Evolutionary conservation across 1,284 basidiomycete species (phyloP).

Genomic region (Sutorius eximius): DNA sequence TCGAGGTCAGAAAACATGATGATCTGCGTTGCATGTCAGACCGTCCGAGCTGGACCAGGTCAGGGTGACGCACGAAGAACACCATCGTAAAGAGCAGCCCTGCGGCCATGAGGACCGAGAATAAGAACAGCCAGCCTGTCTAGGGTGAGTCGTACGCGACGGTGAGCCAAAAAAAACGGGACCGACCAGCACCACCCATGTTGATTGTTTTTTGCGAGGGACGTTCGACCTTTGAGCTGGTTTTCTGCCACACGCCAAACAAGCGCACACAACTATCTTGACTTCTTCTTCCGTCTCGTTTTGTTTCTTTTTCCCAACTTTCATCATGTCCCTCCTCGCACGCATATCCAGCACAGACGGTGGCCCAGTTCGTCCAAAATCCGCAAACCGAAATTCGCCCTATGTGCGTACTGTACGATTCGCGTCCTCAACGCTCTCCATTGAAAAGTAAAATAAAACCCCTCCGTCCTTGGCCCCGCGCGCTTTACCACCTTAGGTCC

Average conservation of each 20-base stretch:
- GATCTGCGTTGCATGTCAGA: constrained; percentile 57
- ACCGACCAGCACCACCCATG: constrained; percentile 34
- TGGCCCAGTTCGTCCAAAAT: constrained; percentile 59
- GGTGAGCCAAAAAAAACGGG: not conserved
- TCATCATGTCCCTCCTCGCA: constrained; percentile 56
- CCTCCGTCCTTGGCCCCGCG: not conserved
- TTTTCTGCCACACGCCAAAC: constrained; percentile 35
- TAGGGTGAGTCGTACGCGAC: not conserved
- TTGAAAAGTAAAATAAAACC: constrained; percentile 22
- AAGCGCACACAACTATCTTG: constrained; percentile 23
- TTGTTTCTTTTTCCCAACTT: constrained; percentile 7
- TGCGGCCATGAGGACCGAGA: constrained; percentile 90
- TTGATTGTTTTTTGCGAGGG: not conserved
- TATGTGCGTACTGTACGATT: constrained; percentile 59
- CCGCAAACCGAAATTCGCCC: constrained; percentile 52
- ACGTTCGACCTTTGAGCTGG: not conserved
- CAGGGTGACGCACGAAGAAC: constrained; percentile 80
- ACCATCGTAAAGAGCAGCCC: constrained; percentile 96
- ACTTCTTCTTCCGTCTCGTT: not conserved
- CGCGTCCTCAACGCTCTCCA: constrained; percentile 27
- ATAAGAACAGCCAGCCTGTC: constrained; percentile 91
- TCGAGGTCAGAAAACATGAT: constrained; percentile 99
- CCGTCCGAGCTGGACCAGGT: not conserved
- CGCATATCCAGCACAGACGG: constrained; percentile 54
- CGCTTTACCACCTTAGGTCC: constrained; percentile 21